phyloP scores from a whole-genome alignment of 2,329 filamentous ascomycete species.

The Trichoderma guizhouense region DNA sequence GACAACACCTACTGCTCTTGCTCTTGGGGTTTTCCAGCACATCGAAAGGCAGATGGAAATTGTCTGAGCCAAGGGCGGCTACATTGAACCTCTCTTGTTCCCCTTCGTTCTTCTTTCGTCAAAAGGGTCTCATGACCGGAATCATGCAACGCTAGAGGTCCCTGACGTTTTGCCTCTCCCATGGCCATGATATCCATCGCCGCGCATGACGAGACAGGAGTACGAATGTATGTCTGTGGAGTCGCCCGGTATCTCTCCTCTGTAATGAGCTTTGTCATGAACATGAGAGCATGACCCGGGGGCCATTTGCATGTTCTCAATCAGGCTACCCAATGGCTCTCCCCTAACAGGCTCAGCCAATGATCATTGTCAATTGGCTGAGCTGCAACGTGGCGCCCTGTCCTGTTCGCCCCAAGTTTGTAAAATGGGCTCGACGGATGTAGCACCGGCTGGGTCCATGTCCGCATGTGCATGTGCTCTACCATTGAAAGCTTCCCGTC shows the following conservation, averaged over 20 bases:
- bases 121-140: constrained; percentile 32
- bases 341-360: constrained; percentile 5
- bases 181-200: constrained; percentile 12
- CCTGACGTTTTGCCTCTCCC: constrained; percentile 20
- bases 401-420: constrained; percentile 9
- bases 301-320: background rate
- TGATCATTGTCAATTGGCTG: constrained; percentile 19
- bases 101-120: background rate
- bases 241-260: background rate
- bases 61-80: background rate
- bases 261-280: constrained; percentile 3
- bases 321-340: constrained; percentile 19
- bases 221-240: constrained; percentile 3
- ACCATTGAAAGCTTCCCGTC: background rate
- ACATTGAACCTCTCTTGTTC: background rate
- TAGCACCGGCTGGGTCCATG: constrained; percentile 4
- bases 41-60: background rate
- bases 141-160: constrained; percentile 29
- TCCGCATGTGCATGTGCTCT: background rate
- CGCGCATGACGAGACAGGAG: constrained; percentile 10
- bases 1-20: background rate
- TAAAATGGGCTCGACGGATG: constrained; percentile 7
- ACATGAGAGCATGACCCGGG: background rate
- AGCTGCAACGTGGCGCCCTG: constrained; percentile 22
- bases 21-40: background rate